A percentile compares a stretch with the other conserved stretches of the same genome.
phyloP scores from a whole-genome alignment of 257 asterid species.

The Galeopsis tetrahit region DNA sequence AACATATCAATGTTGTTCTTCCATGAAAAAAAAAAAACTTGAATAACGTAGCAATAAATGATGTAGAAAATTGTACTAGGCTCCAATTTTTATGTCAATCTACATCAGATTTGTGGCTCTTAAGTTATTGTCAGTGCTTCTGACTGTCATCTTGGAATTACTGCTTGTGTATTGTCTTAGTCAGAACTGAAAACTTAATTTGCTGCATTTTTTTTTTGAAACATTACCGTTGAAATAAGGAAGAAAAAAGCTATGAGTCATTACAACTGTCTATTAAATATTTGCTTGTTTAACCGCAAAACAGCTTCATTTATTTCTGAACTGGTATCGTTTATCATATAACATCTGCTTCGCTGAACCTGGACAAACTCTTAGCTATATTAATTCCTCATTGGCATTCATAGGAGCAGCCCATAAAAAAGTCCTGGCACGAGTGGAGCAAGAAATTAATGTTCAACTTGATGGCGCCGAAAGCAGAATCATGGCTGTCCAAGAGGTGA shows the following conservation, averaged over 20 bases:
- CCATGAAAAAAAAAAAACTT: neutral
- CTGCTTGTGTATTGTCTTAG: conserved; percentile 25
- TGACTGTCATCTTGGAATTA: conserved; percentile 13
- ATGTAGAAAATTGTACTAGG: conserved; percentile 10
- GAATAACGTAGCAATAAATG: conserved; percentile 19
- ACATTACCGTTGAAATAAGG: conserved; percentile 19
- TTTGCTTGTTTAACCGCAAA: conserved; percentile 13
- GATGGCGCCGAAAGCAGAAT: conserved; percentile 74
- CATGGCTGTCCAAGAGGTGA: conserved; percentile 65
- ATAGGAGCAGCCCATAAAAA: conserved; percentile 67
- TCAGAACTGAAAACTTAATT: conserved; percentile 23
- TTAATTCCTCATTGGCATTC: conserved; percentile 30
- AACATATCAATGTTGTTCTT: neutral
- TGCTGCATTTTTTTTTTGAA: conserved; percentile 30
- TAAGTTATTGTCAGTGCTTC: neutral
- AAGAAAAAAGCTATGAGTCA: conserved; percentile 24
- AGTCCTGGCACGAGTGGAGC: conserved; percentile 63
- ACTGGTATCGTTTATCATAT: conserved; percentile 28
- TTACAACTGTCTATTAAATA: conserved; percentile 16
- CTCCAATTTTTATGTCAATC: neutral
- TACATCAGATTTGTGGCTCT: neutral
- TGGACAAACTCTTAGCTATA: conserved; percentile 22
- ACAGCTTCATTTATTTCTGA: conserved; percentile 20
- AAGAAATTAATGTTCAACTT: conserved; percentile 65
- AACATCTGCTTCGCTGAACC: conserved; percentile 23